Evolutionary conservation across 2,329 filamentous ascomycete species (phyloP), one percentile per base, ranked within the genome.

Genomic region (Cladorrhinum sp.): DNA sequence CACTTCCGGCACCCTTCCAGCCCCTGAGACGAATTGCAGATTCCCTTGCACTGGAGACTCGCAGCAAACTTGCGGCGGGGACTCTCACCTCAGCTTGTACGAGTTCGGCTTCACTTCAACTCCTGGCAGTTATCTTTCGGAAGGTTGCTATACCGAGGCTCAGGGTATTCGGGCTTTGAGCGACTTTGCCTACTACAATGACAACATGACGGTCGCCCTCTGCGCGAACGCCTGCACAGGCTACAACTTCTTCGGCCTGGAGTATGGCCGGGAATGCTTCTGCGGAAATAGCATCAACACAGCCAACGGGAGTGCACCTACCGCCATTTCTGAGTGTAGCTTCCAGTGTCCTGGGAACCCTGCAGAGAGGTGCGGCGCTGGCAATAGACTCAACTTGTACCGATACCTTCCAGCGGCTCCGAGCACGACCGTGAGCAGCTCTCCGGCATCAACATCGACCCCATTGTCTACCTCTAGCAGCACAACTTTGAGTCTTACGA

Each of bases 171-270:
- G 66, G 16, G 33, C 55, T 20, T 59, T 67, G 39, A 52, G 49
- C 20, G 61, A 42, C 51, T 20, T 50, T 9, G 55, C 46, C 20
- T 20, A 48, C 20, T 52, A 58, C 39, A 70, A 87, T 83, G 58
- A 89, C 68, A 62, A 88, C 58, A 66, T 68, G 65, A 67, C 66
- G 2, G 62, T 65, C 26, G 62, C 64, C 58, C 55, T 23, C 3
- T 68, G 66, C 26, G 60, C 65, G 20, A 50, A 16, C 10, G 62
- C 53, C n/a, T 68, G 65, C 60, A 18, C 33, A 12, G 63, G 57
- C 2, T 66, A 23, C 51, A 3, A 4, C 5, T 64, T 55, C 54
- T 66, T 64, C 20, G 66, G 66, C 20, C 36, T 68, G 23, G 64
- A 67, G 65, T 66, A 60, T 53, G 42, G 33, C 14, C 39, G 52